Base-by-base conservation (phyloP, 495 filamentous ascomycete species). In the Lepraria neglecta region DNA sequence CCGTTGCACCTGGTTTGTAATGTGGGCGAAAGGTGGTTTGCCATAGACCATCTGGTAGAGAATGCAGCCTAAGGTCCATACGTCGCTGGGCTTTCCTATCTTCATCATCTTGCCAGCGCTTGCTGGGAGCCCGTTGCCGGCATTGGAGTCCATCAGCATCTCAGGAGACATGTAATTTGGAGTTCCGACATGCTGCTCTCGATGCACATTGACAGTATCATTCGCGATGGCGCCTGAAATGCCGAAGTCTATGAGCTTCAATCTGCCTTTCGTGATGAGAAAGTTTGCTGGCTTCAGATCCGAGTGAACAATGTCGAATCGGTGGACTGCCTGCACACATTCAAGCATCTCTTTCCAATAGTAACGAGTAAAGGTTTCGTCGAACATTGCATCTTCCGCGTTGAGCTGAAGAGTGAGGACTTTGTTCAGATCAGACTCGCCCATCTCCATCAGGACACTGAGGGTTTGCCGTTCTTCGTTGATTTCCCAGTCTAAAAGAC, bases 261-360 rank as follows among this genome's bases (percentile, higher is more conserved):
- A 76, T 17, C 85, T 80, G 40, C 90, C 90, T 65, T 91, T 82
- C 15, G 91, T 86, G n/a, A 95, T 78, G 46, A 95, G 87, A 64
- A 95, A 95, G 66, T 95, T 98, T 62, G 91, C 91, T 2, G 94
- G 94, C 69, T 98, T 98, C 35, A 98, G 80, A 69, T 98, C 94
- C 3, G 89, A 95, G 72, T 98, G 94, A 12, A 98, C 92, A 55
- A 98, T 90, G 70, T 96, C 91, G 66, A 85, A 76, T 1, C 85
- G 79, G 69, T 98, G 94, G 0, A 98, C 91, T 3, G 92, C 82
- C 56, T 88, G 82, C 5, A 98, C 86, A 72, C 94, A 98, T 68
- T 95, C 90, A 4, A 98, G 87, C 95, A 98, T 97, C 74, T 98
- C 94, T 69, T 91, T 90, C 94, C 94, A 98, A 76, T 95, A 96